phyloP scores from a whole-genome alignment of 202 grass and related monocot genomes.

The Schoenoplectus triqueter region DNA sequence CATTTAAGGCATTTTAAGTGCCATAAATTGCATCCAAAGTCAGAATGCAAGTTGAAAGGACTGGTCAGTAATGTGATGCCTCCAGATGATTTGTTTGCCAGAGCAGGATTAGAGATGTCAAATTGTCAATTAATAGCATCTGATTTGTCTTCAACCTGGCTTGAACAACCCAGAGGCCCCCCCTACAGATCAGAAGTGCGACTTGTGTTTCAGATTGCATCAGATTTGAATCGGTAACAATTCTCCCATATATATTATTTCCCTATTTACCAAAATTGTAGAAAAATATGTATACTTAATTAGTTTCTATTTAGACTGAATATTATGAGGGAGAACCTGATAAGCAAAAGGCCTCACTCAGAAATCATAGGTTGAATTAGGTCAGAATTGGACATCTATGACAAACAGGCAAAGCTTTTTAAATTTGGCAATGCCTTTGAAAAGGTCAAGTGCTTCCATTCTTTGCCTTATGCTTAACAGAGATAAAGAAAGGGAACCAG shows the following conservation, averaged over 20 bases:
- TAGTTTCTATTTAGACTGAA: constrained; percentile 23
- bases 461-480: not conserved
- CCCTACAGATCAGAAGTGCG: not conserved
- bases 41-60: constrained; percentile 23
- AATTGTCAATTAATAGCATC: not conserved
- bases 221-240: constrained; percentile 17
- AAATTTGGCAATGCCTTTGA: not conserved
- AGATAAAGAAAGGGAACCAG: not conserved
- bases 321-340: not conserved
- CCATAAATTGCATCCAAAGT: constrained; percentile 20
- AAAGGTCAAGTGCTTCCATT: not conserved
- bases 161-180: not conserved
- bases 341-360: not conserved
- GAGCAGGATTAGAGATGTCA: not conserved
- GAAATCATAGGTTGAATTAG: not conserved
- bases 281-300: not conserved
- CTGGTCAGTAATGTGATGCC: not conserved
- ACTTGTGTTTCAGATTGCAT: not conserved
- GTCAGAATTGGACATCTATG: not conserved
- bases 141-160: not conserved
- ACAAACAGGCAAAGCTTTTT: not conserved
- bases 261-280: not conserved
- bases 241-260: not conserved
- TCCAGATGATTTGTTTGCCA: not conserved
- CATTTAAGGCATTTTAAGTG: not conserved